Percentiles rank a stretch among this genome's conserved stretches.
phyloP scores from a whole-genome alignment of 495 filamentous ascomycete genomes.

The Parathielavia hyrcaniae region DNA sequence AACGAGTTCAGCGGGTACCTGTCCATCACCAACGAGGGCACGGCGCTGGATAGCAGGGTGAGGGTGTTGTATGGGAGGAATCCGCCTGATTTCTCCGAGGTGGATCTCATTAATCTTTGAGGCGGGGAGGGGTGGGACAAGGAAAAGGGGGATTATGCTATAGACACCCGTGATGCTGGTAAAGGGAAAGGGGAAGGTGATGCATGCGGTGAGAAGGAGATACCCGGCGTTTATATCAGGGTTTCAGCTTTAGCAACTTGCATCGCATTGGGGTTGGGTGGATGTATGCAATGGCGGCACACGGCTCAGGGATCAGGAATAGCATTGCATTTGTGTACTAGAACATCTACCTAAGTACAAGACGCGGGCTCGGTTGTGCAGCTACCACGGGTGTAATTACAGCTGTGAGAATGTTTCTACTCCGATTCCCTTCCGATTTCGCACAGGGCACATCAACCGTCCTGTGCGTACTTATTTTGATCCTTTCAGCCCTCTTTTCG shows the following conservation, averaged over 20 bases:
- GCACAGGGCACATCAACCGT: too few relatives aligned
- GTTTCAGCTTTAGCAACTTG: neutral
- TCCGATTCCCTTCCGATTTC: too few relatives aligned
- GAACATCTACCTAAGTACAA: too few relatives aligned
- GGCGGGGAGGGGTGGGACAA: too few relatives aligned
- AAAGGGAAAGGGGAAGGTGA: neutral
- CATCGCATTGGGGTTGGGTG: neutral
- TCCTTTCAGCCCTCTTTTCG: neutral
- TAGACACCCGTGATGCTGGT: too few relatives aligned
- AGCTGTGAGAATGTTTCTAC: too few relatives aligned
- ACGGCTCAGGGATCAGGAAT: neutral
- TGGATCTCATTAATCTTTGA: constrained; percentile 80
- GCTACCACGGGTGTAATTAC: too few relatives aligned
- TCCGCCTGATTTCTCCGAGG: constrained; percentile 87
- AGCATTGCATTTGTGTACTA: neutral
- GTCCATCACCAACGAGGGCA: constrained; percentile 91
- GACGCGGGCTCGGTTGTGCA: too few relatives aligned
- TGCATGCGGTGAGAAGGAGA: neutral
- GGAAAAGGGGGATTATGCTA: neutral
- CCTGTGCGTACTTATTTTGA: too few relatives aligned
- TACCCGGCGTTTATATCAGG: constrained; percentile 3
- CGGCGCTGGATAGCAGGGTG: constrained; percentile 74
- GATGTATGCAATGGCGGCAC: constrained; percentile 2
- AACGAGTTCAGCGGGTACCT: constrained; percentile 70
- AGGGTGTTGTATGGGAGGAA: constrained; percentile 81